Evolutionary conservation across 2,329 filamentous ascomycete genomes (phyloP), one percentile per base, ranked within the genome.

Genomic region (Epicoccum nigrum): DNA sequence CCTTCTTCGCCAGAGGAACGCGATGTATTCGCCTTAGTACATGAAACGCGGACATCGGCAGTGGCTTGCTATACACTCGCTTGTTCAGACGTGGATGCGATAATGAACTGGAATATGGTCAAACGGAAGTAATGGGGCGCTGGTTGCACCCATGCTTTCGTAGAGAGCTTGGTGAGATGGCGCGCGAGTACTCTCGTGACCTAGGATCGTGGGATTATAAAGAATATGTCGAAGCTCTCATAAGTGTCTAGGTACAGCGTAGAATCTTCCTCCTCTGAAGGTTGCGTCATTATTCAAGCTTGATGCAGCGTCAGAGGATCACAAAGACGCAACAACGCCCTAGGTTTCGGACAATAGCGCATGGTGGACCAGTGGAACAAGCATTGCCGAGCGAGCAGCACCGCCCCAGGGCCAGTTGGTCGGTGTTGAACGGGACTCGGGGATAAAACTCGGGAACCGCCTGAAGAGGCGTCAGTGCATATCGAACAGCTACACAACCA

Each of bases 11-110:
- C 15, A 35, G 11, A 43, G 21, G 13, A 17, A 13, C 20, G 19
- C 40, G 6, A 11, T 25, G 19, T 33, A 20, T 12, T 15, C n/a
- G n/a, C 15, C 23, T 38, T 31, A 12, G 15, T 12, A 28, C 17
- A 1, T 45, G 47, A 50, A 44, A 50, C 40, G 40, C 47, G 47
- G 47, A 50, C 40, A 32, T 50, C 45, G 25, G 19, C 20, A n/a
- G 9, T 21, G 33, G 15, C 13, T 11, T 20, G 20, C 9, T 16
- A 7, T 7, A 23, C n/a, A 20, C 15, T 37, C n/a, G 23, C 11
- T 28, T n/a, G 20, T n/a, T 21, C 25, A 32, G 27, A 25, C 13
- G 11, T 19, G 15, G 13, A 17, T n/a, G n/a, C n/a, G n/a, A n/a
- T n/a, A n/a, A n/a, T n/a, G n/a, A n/a, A n/a, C n/a, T n/a, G n/a